These are phyloP conservation scores for Mycena rebaudengoi DNA, from an alignment of 768 basidiomycete genomes.

Conservation along the genomic window DNA sequence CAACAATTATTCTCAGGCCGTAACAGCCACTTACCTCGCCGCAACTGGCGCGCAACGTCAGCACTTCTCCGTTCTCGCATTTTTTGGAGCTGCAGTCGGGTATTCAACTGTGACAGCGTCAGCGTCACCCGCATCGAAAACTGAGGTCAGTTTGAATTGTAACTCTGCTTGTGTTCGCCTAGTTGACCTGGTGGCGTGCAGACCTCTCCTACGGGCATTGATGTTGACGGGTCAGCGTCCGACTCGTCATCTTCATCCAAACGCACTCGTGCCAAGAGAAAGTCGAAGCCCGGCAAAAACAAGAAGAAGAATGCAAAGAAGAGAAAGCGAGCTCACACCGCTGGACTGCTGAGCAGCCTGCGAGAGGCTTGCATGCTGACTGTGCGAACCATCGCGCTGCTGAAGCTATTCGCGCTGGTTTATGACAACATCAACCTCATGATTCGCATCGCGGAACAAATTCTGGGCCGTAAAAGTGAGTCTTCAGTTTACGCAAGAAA, in stretches of 20 bases:
- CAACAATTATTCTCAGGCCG: conserved; percentile 18
- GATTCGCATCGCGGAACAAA: conserved; percentile 34
- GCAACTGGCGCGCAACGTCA: conserved; percentile 36
- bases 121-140: background rate
- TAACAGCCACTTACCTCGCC: conserved; percentile 14
- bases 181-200: too few relatives aligned
- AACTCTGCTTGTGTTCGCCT: too few relatives aligned
- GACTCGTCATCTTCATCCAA: too few relatives aligned
- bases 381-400: conserved; percentile 9
- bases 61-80: conserved; percentile 28
- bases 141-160: background rate
- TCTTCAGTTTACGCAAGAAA: background rate
- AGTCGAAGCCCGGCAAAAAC: too few relatives aligned
- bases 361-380: background rate
- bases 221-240: too few relatives aligned
- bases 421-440: conserved; percentile 44
- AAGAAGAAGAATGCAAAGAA: background rate
- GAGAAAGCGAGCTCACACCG: background rate
- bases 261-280: too few relatives aligned
- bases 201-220: too few relatives aligned
- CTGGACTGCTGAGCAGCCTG: background rate
- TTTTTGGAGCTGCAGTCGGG: conserved; percentile 27
- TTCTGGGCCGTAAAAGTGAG: conserved; percentile 31
- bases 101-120: conserved; percentile 20
- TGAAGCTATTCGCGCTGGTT: conserved; percentile 1